Evolutionary conservation across 2,329 filamentous ascomycete species (phyloP), one percentile per base, ranked within the genome.

Genomic region (Cytospora piceicola): DNA sequence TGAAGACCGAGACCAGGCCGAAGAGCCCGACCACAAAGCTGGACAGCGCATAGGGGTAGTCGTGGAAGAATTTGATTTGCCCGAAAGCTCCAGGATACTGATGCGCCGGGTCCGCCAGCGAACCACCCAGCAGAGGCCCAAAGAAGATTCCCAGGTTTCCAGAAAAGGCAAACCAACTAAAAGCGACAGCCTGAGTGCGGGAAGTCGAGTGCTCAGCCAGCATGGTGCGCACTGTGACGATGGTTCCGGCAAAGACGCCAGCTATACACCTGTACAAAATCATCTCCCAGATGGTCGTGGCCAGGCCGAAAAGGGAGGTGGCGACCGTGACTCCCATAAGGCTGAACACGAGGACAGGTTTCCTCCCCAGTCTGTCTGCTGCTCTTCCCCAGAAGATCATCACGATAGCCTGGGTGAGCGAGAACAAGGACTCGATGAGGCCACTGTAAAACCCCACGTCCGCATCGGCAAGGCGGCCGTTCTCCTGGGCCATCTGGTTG

Each of bases 371-470:
- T 9, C 84, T 82, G 75, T 95, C 92, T 3, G 86, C 85, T 63
- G 82, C 86, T 71, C 79, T 81, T 58, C 90, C 90, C 89, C 92
- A 94, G 68, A 82, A 78, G 30, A 94, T 84, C 87, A 94, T 92
- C 65, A 93, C 84, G n/a, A 85, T 64, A 83, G 92, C 92, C 76
- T 94, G 91, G 0, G 89, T 90, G 7, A 90, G 78, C 3, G 88
- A 91, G 77, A 94, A 94, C 34, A 93, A 77, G 51, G 86, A 85
- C 78, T 90, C 88, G 73, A 94, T 93, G 15, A 93, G 78, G 2
- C 92, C 92, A 65, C 83, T 87, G 79, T 93, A 94, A 78, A 94
- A 94, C 2, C 92, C 92, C 4, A 93, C 87, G 74, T 93, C 88
- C n/a, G 83, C 78, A 54, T 85, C 79, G 1, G 81, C 75, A 2